Evolutionary conservation across 495 filamentous ascomycete species (phyloP).

Genomic region (Choiromyces venosus): DNA sequence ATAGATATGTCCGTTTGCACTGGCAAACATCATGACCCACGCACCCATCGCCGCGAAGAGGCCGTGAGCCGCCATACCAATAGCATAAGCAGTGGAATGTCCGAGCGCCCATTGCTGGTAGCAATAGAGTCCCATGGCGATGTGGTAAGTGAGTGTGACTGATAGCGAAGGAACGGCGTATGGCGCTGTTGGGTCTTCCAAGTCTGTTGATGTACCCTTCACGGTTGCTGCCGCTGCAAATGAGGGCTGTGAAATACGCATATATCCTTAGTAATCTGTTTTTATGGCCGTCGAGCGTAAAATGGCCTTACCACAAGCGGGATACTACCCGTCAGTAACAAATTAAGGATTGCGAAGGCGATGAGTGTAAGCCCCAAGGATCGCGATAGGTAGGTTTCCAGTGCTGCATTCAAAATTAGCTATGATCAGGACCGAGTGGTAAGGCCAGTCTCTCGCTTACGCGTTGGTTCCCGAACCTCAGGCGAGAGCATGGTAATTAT

Average conservation of each 20-base stretch:
- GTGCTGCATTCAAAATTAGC: conserved; percentile 43
- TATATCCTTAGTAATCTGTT: conserved; percentile 5
- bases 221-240: conserved; percentile 42
- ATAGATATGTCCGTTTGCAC: conserved; percentile 57
- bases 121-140: conserved; percentile 57
- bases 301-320: conserved; percentile 53
- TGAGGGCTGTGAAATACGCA: conserved; percentile 23
- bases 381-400: conserved; percentile 72
- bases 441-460: conserved; percentile 45
- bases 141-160: conserved; percentile 62
- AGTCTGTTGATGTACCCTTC: conserved; percentile 41
- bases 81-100: conserved; percentile 51
- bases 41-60: conserved; percentile 57
- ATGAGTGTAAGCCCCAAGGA: conserved; percentile 62
- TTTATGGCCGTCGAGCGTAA: not conserved
- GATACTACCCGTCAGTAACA: conserved; percentile 70
- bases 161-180: conserved; percentile 65
- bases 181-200: conserved; percentile 55
- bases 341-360: conserved; percentile 57
- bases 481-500: conserved; percentile 59
- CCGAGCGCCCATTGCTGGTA: conserved; percentile 59
- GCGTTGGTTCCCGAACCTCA: conserved; percentile 52
- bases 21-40: conserved; percentile 73
- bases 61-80: conserved; percentile 52
- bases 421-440: not conserved